Conservation (phyloP, 441 rosid genomes). For the Gossypium schwendimanii region DNA sequence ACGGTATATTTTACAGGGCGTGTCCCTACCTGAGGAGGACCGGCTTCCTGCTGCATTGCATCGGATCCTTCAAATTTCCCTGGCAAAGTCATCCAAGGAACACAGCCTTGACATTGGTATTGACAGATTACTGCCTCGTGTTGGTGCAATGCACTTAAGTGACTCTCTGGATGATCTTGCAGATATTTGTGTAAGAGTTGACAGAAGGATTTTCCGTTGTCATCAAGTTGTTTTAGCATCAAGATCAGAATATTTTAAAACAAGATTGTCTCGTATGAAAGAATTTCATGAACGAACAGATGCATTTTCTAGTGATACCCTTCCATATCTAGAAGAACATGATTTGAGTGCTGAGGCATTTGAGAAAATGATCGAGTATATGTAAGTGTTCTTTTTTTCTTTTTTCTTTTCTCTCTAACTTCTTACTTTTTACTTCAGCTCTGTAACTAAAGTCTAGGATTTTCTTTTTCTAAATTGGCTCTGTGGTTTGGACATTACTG, state of each 20-base stretch:
- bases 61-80: conserved; percentile 49
- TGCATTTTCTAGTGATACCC: conserved; percentile 31
- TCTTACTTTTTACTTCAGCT: background rate
- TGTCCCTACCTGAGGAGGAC: conserved; percentile 77
- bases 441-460: conserved; percentile 2
- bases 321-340: conserved; percentile 78
- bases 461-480: conserved; percentile 4
- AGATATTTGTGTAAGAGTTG: conserved; percentile 80
- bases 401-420: background rate
- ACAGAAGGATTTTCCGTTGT: conserved; percentile 55
- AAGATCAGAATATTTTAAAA: conserved; percentile 90
- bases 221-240: conserved; percentile 93
- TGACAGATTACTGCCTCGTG: conserved; percentile 29
- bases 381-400: conserved; percentile 41
- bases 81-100: conserved; percentile 32
- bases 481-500: background rate
- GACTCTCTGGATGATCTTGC: conserved; percentile 58
- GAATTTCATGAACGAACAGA: conserved; percentile 60
- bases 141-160: conserved; percentile 33
- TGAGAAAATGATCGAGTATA: conserved; percentile 88
- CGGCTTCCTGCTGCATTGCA: conserved; percentile 79
- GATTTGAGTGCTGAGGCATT: conserved; percentile 73
- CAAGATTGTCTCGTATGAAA: conserved; percentile 70
- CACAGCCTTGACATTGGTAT: conserved; percentile 21
- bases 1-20: conserved; percentile 77